phyloP scores from a whole-genome alignment of 257 asterid species.

The Cinchona pubescens region DNA sequence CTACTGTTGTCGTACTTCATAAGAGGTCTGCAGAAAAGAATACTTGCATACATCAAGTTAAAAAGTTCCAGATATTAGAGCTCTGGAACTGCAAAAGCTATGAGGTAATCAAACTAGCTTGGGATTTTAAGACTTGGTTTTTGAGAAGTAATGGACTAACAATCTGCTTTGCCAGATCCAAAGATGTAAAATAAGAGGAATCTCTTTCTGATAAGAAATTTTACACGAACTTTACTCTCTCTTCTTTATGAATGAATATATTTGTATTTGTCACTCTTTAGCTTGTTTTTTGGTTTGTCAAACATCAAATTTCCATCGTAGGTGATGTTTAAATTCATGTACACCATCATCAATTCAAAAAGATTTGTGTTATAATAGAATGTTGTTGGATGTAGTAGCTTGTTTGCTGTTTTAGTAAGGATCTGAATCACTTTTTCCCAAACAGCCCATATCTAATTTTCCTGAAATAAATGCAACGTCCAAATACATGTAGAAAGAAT shows the following conservation, averaged over 20 bases:
- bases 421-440: neutral
- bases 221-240: neutral
- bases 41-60: no score
- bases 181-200: neutral
- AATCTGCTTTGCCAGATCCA: neutral
- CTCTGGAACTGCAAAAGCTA: no score
- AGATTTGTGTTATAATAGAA: neutral
- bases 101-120: neutral
- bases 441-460: neutral
- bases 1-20: no score
- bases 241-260: no score
- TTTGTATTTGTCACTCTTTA: neutral
- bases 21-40: no score
- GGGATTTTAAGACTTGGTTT: neutral
- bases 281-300: neutral
- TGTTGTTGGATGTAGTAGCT: neutral
- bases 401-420: no score
- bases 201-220: no score
- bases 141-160: no score
- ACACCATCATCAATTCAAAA: neutral
- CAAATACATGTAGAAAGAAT: neutral
- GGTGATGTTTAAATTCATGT: neutral
- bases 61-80: no score
- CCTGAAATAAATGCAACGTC: neutral
- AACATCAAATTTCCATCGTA: no score